A percentile compares a stretch with the other conserved stretches of the same genome.
phyloP scores from a whole-genome alignment of 805 yeast genomes.

The Ogataea nakhonphanomensis region DNA sequence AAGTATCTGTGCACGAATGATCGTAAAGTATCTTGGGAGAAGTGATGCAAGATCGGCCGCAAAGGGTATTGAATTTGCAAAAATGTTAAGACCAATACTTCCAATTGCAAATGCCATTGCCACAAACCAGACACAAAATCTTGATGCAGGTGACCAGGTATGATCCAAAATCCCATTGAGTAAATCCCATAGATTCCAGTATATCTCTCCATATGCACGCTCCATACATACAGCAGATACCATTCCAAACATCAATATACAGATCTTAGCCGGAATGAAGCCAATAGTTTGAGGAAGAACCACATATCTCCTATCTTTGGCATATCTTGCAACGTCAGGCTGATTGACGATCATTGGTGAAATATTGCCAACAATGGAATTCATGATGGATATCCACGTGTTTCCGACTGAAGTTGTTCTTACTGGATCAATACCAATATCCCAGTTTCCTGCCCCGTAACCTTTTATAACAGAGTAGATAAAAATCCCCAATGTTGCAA shows the following conservation, averaged over 20 bases:
- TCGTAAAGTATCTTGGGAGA: conserved; percentile 28
- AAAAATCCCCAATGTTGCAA: conserved; percentile 20
- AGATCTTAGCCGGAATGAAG: conserved; percentile 17
- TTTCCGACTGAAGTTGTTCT: conserved; percentile 13
- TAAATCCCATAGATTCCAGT: conserved; percentile 32
- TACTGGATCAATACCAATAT: conserved; percentile 13
- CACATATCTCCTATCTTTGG: conserved; percentile 16
- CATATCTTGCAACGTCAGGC: conserved; percentile 29
- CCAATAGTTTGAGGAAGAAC: conserved; percentile 20
- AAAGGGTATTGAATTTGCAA: conserved; percentile 27
- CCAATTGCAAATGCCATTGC: conserved; percentile 19
- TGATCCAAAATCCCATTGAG: conserved; percentile 27
- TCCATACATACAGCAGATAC: conserved; percentile 14
- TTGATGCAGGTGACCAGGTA: conserved; percentile 27
- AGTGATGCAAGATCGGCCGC: conserved; percentile 29
- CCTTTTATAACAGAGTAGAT: conserved; percentile 21
- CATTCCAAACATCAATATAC: conserved; percentile 19
- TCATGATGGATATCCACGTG: conserved; percentile 20
- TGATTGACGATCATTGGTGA: conserved; percentile 30
- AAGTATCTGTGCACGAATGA: conserved; percentile 22
- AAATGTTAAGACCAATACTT: conserved; percentile 30
- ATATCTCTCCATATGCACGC: conserved; percentile 23
- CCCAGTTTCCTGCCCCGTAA: conserved; percentile 18
- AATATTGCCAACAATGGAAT: conserved; percentile 25
- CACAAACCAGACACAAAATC: conserved; percentile 26